These are phyloP conservation scores for Kwoniella shivajii DNA, from an alignment of 1,284 basidiomycete species.

Conservation along the genomic window DNA sequence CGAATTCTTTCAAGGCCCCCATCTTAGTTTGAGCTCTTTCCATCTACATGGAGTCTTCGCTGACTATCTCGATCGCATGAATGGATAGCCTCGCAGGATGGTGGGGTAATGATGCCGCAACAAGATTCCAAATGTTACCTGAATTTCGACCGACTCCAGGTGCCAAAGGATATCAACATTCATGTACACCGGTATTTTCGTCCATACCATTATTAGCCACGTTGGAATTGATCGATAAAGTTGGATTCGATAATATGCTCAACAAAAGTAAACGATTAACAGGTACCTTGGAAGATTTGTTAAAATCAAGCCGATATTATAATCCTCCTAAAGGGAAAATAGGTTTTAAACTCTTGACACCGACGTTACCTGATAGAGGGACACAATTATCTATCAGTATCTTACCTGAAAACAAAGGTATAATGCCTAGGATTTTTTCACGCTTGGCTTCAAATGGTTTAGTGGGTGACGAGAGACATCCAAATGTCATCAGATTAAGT, in stretches of 20 bases:
- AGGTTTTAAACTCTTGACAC: constrained; percentile 87
- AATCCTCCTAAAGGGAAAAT: constrained; percentile 20
- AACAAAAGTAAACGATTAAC: constrained; percentile 73
- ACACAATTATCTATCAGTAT: constrained; percentile 84
- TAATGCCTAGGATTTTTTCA: constrained; percentile 72
- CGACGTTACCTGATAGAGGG: constrained; percentile 68
- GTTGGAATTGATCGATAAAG: constrained; percentile 75
- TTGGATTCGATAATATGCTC: constrained; percentile 70
- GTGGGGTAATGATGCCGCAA: constrained; percentile 91
- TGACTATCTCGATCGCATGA: too few species aligned
- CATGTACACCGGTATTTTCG: constrained; percentile 83
- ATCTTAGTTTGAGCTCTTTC: background rate
- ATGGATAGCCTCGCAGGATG: constrained; percentile 81
- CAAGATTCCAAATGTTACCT: constrained; percentile 88
- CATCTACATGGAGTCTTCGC: background rate
- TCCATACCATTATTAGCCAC: constrained; percentile 78
- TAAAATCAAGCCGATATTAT: constrained; percentile 67
- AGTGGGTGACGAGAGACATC: constrained; percentile 83
- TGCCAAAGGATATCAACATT: constrained; percentile 93
- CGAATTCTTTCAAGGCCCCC: background rate
- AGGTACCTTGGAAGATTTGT: constrained; percentile 65
- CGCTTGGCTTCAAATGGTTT: constrained; percentile 70
- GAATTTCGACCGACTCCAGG: constrained; percentile 80
- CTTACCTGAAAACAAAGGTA: constrained; percentile 60
- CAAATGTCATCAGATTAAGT: constrained; percentile 84